phyloP scores from a whole-genome alignment of 2,329 filamentous ascomycete genomes.

The Fusarium sp. region DNA sequence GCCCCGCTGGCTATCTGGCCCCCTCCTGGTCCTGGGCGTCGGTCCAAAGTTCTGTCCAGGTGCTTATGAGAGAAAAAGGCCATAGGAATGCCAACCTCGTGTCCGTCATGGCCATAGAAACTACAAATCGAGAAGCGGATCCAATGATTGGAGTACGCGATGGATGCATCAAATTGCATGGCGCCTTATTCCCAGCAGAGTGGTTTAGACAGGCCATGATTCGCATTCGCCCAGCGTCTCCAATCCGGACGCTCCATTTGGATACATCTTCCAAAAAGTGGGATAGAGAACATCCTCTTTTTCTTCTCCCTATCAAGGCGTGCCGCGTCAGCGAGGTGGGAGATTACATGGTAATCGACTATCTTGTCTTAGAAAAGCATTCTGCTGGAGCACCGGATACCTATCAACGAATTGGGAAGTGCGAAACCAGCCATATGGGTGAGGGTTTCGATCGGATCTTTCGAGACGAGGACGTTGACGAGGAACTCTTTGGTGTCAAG shows the following conservation, averaged over 20 bases:
- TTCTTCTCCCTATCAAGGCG: background rate
- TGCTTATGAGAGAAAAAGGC: no score
- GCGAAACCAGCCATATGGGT: background rate
- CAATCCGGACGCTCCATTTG: no score
- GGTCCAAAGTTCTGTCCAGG: background rate
- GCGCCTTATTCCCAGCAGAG: background rate
- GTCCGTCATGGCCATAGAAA: background rate
- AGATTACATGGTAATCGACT: no score
- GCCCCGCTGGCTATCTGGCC: background rate
- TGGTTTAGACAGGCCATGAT: no score
- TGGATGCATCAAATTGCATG: background rate
- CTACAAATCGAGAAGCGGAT: background rate
- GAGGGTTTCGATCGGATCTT: background rate
- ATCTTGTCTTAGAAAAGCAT: background rate
- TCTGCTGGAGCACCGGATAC: background rate
- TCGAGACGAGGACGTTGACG: background rate
- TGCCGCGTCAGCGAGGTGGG: no score
- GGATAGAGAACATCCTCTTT: background rate
- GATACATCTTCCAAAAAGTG: background rate
- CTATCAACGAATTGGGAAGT: background rate
- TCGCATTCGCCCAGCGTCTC: background rate
- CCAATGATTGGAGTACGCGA: background rate
- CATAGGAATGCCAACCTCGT: background rate
- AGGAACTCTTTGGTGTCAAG: background rate
- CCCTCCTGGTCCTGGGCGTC: background rate